These are phyloP conservation scores for Verticillium nonalfalfae DNA, from an alignment of 2,329 filamentous ascomycete species.

Conservation along the genomic window DNA sequence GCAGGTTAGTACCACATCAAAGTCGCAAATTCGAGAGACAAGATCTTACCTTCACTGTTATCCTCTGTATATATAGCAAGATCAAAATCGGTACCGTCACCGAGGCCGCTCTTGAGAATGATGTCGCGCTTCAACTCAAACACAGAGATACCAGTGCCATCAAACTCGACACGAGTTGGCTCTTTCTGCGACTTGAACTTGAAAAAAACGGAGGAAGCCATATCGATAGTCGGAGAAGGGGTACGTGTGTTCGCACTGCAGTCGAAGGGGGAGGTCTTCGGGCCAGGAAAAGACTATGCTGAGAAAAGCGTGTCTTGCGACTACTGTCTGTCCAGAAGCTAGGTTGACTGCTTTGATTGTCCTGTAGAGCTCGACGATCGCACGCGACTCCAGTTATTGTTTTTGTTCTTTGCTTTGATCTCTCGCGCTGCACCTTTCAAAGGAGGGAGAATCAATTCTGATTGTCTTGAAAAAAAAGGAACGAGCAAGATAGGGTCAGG, in stretches of 20 bases:
- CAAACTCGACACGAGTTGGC: slow-evolving; percentile 88
- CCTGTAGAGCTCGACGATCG: not conserved
- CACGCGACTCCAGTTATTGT: slow-evolving; percentile 13
- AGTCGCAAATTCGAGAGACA: not conserved
- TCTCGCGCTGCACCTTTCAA: slow-evolving; percentile 23
- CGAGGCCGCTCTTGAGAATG: slow-evolving; percentile 86
- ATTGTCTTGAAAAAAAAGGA: slow-evolving; percentile 33
- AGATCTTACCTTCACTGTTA: slow-evolving; percentile 71
- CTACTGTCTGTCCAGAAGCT: not conserved
- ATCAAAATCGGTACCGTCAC: slow-evolving; percentile 95
- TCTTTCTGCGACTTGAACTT: slow-evolving; percentile 99
- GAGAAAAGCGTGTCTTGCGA: not conserved
- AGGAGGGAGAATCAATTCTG: slow-evolving; percentile 44
- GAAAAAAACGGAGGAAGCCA: slow-evolving; percentile 98
- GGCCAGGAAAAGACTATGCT: slow-evolving; percentile 8
- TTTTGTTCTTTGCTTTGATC: slow-evolving; percentile 11
- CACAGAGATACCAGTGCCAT: slow-evolving; percentile 95
- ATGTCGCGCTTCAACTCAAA: slow-evolving; percentile 99
- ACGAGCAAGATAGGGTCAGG: slow-evolving; percentile 1
- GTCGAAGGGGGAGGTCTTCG: slow-evolving; percentile 7
- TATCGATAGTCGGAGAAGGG: slow-evolving; percentile 33
- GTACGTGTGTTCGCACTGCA: slow-evolving; percentile 1
- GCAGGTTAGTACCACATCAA: slow-evolving; percentile 17
- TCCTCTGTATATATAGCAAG: slow-evolving; percentile 92
- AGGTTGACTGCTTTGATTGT: not conserved